phyloP scores from a whole-genome alignment of 2,329 filamentous ascomycete species.

The Domatiomyces catenatus region DNA sequence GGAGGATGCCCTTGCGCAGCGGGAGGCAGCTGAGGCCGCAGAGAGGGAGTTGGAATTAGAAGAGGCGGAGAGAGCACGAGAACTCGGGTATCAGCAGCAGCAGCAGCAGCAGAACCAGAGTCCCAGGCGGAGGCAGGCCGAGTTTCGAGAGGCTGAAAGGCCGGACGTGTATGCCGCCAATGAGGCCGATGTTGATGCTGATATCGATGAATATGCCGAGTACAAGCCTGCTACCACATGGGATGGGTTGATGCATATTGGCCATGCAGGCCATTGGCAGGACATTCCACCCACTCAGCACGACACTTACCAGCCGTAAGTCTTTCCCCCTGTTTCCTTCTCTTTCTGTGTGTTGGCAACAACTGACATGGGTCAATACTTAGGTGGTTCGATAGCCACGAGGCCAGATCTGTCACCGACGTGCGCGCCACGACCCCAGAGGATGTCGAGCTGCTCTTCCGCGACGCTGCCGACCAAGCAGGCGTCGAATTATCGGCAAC shows the following conservation, averaged over 20 bases:
- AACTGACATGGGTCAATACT: constrained; percentile 18
- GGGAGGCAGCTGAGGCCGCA: constrained; percentile 1
- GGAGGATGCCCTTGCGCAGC: constrained; percentile 1
- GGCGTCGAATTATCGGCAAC: constrained; percentile 37
- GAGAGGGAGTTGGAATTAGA: neutral
- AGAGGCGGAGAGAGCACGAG: constrained; percentile 5
- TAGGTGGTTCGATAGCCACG: constrained; percentile 1
- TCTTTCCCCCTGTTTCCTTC: constrained; percentile 2
- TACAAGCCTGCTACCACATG: constrained; percentile 36
- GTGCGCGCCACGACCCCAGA: constrained; percentile 22
- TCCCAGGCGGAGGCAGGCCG: neutral
- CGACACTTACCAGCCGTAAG: constrained; percentile 30
- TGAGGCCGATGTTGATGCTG: neutral
- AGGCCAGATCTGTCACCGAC: constrained; percentile 26
- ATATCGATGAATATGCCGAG: neutral
- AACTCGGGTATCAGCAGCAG: constrained; percentile 3
- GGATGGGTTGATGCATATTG: constrained; percentile 40
- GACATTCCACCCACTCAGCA: constrained; percentile 22
- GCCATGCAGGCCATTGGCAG: constrained; percentile 31
- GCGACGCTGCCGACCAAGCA: constrained; percentile 27
- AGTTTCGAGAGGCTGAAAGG: neutral
- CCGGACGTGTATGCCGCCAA: neutral
- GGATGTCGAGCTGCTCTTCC: neutral
- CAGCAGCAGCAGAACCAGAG: constrained; percentile 1
- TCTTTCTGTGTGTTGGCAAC: neutral